Evolutionary conservation across 2,329 filamentous ascomycete species (phyloP), one percentile per base, ranked within the genome.

Genomic region (Cordyceps cicadae): DNA sequence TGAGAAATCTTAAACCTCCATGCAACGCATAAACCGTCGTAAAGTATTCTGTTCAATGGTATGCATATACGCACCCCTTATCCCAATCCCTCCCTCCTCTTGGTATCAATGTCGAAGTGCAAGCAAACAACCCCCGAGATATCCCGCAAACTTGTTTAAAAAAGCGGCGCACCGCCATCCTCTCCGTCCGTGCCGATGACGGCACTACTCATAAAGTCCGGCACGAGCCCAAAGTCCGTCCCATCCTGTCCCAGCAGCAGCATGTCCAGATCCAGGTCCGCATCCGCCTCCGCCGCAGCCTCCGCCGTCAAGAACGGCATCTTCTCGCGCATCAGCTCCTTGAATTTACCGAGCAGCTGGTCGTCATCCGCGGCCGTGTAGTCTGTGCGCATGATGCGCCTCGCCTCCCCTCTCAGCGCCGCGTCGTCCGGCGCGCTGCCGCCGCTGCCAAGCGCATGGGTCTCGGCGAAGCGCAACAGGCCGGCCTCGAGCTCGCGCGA

Each of bases 401-500:
- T 70, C 2, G 79, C 83, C 59, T 77, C 75, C 14, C 72, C 71
- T 34, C 76, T 72, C 5, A 87, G 68, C 26, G 71, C 72, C 3
- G 75, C 75, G 65, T 85, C 81, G 2, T 67, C 68, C 0, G 83
- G 83, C 62, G 82, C 34, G 6, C 5, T 75, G 5, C 65, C 67
- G 3, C 75, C 76, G 1, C 68, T 71, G 5, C 67, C 69, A 6
- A 70, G 65, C 7, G 79, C 66, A 62, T 78, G 71, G 2, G 70
- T 67, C 34, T 74, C 71, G 6, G 83, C 80, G 64, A 79, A 83
- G 19, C 76, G 74, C 12, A 74, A 68, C 15, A 87, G 71, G 2
- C 79, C 81, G n/a, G 69, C 72, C 68, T 86, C 84, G 24, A 87
- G 75, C 66, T 85, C 81, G 7, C 81, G 74, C 19, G 80, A 83